Conservation (phyloP, 164 flowering plant species). For the Magnolia officinalis region DNA sequence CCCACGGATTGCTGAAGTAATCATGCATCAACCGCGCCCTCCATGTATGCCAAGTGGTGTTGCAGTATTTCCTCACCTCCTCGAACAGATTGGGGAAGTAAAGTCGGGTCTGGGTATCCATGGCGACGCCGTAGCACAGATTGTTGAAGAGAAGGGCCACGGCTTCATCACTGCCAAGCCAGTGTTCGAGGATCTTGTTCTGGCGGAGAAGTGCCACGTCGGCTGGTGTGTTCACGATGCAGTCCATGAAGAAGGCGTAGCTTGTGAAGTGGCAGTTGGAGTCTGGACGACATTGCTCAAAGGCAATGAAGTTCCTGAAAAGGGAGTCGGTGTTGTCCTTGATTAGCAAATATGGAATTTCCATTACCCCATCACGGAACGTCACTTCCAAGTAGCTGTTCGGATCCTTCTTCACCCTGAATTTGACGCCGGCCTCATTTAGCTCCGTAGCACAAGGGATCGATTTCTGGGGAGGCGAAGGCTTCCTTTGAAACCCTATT, state of each 20-base stretch:
- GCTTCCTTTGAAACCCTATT: not conserved
- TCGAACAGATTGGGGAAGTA: not conserved
- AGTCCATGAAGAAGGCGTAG: constrained; percentile 84
- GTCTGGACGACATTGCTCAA: constrained; percentile 81
- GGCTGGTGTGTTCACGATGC: constrained; percentile 67
- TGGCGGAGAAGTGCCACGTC: constrained; percentile 81
- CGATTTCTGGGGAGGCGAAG: constrained; percentile 39
- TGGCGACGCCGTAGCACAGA: constrained; percentile 64
- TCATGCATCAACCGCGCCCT: not conserved
- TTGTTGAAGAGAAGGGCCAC: constrained; percentile 85
- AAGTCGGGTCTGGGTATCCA: not conserved
- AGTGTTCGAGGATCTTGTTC: constrained; percentile 78
- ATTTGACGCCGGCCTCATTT: constrained; percentile 42
- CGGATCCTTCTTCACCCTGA: constrained; percentile 35
- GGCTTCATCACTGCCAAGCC: constrained; percentile 82
- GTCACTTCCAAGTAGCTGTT: not conserved
- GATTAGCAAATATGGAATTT: constrained; percentile 70
- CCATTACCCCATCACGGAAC: constrained; percentile 41
- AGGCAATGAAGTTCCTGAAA: constrained; percentile 82
- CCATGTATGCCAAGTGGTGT: not conserved
- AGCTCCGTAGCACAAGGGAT: constrained; percentile 59
- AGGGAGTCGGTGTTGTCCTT: constrained; percentile 85
- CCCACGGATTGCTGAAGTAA: constrained; percentile 1
- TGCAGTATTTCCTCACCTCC: not conserved
- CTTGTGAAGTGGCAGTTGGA: constrained; percentile 77